Conservation (phyloP, 1,139 yeast genomes). For the Candida pseudocylindracea region DNA sequence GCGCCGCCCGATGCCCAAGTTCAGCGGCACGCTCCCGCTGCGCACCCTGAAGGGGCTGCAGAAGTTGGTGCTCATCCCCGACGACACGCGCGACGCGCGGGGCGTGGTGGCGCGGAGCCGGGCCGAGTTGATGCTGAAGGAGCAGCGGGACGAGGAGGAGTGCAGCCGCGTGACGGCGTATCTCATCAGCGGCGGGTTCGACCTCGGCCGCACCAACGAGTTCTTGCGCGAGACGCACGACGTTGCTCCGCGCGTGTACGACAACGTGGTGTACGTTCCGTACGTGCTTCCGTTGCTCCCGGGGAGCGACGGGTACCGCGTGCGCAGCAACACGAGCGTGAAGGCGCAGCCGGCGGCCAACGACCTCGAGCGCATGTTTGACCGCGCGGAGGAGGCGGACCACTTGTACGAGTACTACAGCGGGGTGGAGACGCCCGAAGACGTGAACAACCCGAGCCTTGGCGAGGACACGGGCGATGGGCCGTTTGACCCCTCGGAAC, state of each 20-base stretch:
- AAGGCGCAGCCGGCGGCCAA: constrained; percentile 37
- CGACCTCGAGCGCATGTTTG: constrained; percentile 56
- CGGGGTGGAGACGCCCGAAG: constrained; percentile 53
- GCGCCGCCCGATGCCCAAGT: constrained; percentile 23
- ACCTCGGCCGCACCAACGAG: constrained; percentile 35
- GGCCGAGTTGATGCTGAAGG: constrained; percentile 52
- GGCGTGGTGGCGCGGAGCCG: constrained; percentile 25
- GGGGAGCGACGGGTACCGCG: constrained; percentile 68
- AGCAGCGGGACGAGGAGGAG: constrained; percentile 41
- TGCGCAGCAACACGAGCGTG: constrained; percentile 56
- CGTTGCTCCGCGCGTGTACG: constrained; percentile 70
- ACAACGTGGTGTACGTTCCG: constrained; percentile 80
- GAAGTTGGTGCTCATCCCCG: constrained; percentile 72
- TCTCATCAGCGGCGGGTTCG: constrained; percentile 64
- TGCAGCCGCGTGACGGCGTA: constrained; percentile 73
- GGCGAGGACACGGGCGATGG: constrained; percentile 20
- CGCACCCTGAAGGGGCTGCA: constrained; percentile 76
- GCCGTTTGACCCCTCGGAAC: constrained; percentile 25
- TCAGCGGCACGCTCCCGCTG: constrained; percentile 53
- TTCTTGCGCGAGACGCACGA: constrained; percentile 52
- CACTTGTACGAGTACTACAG: constrained; percentile 84
- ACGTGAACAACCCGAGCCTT: constrained; percentile 32
- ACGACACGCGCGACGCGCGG: constrained; percentile 15
- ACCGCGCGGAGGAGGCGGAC: constrained; percentile 64
- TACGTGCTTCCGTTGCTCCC: constrained; percentile 74